phyloP scores from a whole-genome alignment of 345 rosid species.

The Sisymbrium irio region DNA sequence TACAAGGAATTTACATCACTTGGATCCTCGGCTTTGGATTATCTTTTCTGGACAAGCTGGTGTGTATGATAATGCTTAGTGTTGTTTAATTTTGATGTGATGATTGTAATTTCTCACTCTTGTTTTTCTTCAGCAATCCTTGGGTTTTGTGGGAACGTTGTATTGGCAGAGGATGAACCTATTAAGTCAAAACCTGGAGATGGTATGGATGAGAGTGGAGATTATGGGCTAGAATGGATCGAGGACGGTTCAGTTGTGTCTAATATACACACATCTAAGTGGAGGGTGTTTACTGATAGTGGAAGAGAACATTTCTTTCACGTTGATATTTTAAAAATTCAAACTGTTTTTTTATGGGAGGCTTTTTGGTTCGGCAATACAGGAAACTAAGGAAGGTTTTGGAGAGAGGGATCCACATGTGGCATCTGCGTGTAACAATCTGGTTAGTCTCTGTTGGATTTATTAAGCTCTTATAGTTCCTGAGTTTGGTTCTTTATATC shows the following conservation, averaged over 20 bases:
- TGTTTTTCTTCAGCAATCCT: constrained; percentile 25
- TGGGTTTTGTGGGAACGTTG: constrained; percentile 38
- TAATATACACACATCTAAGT: constrained; percentile 83
- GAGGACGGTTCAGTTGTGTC: constrained; percentile 82
- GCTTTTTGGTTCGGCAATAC: constrained; percentile 57
- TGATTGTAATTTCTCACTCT: not conserved
- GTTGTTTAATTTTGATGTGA: not conserved
- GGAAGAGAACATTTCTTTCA: constrained; percentile 76
- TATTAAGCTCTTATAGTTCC: not conserved
- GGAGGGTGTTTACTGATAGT: constrained; percentile 92
- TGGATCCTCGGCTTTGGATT: constrained; percentile 46
- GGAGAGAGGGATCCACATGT: constrained; percentile 95
- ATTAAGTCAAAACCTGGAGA: constrained; percentile 33
- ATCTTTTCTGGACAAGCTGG: constrained; percentile 60
- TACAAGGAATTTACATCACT: constrained; percentile 19
- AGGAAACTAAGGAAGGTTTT: constrained; percentile 91
- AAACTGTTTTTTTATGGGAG: constrained; percentile 41
- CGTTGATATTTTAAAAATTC: constrained; percentile 38
- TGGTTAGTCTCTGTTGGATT: constrained; percentile 51
- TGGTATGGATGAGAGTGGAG: constrained; percentile 37
- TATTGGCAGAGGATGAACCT: constrained; percentile 49
- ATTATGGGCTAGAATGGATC: constrained; percentile 47
- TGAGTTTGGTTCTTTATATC: not conserved
- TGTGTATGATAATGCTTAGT: constrained; percentile 12
- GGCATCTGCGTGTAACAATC: constrained; percentile 93